These are phyloP conservation scores for Podosphaera fusca DNA, from an alignment of 2,329 filamentous ascomycete genomes.

Conservation along the genomic window DNA sequence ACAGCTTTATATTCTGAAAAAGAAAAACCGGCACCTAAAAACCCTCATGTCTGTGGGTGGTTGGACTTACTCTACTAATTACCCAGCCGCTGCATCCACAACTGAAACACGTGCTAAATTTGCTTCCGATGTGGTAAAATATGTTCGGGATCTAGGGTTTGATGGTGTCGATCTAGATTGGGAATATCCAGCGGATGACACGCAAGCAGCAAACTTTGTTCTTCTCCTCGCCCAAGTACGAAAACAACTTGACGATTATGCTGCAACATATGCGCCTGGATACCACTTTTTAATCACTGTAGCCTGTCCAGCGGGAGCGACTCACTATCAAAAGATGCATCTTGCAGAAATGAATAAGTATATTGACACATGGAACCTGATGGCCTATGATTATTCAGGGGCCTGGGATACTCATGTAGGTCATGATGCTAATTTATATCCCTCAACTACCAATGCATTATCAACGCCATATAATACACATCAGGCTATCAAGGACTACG, in stretches of 20 bases:
- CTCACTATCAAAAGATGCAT: conserved; percentile 24
- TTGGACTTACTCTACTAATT: conserved; percentile 64
- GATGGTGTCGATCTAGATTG: conserved; percentile 11
- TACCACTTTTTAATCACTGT: conserved; percentile 32
- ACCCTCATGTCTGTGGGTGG: conserved; percentile 62
- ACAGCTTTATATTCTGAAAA: conserved; percentile 57
- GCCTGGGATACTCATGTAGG: conserved; percentile 39
- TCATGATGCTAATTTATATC: conserved; percentile 51
- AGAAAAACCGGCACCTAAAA: conserved; percentile 55
- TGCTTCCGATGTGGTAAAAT: conserved; percentile 5
- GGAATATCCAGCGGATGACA: conserved; percentile 7
- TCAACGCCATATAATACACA: conserved; percentile 49
- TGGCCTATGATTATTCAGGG: conserved; percentile 50
- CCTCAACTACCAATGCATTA: conserved; percentile 26
- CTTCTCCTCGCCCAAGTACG: conserved; percentile 10
- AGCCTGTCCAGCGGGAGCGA: conserved; percentile 25
- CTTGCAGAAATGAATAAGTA: conserved; percentile 23
- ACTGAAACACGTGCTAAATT: conserved; percentile 18
- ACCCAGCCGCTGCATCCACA: conserved; percentile 42
- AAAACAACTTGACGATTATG: conserved; percentile 25
- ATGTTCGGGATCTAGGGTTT: conserved; percentile 7
- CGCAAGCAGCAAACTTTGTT: conserved; percentile 10
- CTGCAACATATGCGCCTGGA: conserved; percentile 20
- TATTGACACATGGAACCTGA: conserved; percentile 35
- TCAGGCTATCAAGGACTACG: conserved; percentile 41